phyloP scores from a whole-genome alignment of 208 protist genomes.

The Strigomonas oncopelti region DNA sequence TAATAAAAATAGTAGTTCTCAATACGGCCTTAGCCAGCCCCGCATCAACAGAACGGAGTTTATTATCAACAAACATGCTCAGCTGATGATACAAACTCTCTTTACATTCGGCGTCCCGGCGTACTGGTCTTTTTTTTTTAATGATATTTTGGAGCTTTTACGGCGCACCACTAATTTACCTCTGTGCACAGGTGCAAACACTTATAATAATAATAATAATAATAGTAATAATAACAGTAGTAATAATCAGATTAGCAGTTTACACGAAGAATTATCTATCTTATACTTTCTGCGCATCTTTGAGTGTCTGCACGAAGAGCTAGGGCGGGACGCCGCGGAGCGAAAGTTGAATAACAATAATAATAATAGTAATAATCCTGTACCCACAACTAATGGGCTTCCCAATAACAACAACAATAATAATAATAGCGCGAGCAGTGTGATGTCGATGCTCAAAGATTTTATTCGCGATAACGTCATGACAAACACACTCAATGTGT shows the following conservation, averaged over 20 bases:
- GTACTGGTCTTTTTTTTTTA: conserved; percentile 60
- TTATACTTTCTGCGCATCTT: conserved; percentile 78
- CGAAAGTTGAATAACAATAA: neutral
- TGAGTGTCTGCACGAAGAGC: conserved; percentile 78
- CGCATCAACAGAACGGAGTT: conserved; percentile 31
- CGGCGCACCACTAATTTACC: conserved; percentile 1
- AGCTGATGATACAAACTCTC: conserved; percentile 69
- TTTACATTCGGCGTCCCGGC: conserved; percentile 58
- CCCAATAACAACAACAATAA: neutral
- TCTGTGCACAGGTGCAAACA: neutral
- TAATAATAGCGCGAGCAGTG: neutral
- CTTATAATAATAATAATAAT: neutral
- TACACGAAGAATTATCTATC: neutral
- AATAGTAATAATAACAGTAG: conserved; percentile 8
- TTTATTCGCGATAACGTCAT: too few relatives aligned
- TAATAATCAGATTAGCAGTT: neutral
- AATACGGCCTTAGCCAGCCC: too few relatives aligned
- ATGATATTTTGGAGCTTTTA: conserved; percentile 65
- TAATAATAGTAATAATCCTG: neutral
- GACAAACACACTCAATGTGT: too few relatives aligned
- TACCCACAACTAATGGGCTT: too few relatives aligned
- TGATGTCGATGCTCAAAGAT: neutral
- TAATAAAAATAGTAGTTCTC: neutral
- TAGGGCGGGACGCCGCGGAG: conserved; percentile 1
- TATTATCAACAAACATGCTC: conserved; percentile 80